Evolutionary conservation across 257 asterid genomes (phyloP).

Genomic region (Ajuga chamaepitys): DNA sequence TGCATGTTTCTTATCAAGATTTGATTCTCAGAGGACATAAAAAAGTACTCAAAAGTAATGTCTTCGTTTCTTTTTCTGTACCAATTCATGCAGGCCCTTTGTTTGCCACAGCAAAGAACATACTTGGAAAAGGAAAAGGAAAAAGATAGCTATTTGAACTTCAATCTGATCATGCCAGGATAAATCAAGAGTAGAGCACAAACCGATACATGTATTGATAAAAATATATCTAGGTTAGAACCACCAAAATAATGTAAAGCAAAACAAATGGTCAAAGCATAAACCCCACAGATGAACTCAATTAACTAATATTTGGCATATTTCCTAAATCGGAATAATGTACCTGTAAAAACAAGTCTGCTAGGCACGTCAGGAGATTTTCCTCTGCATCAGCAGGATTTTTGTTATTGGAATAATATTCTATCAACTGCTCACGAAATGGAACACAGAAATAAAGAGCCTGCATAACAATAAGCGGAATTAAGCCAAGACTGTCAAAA

Average conservation of each 20-base stretch:
- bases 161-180: not conserved
- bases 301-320: not conserved
- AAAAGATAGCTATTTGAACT: not conserved
- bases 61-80: not conserved
- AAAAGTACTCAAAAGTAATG: not conserved
- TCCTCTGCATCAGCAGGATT: constrained; percentile 70
- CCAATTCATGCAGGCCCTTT: not conserved
- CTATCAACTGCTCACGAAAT: constrained; percentile 85
- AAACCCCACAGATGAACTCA: constrained; percentile 3
- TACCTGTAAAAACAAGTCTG: constrained; percentile 89
- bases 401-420: constrained; percentile 70
- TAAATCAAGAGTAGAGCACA: not conserved
- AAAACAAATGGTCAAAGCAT: not conserved
- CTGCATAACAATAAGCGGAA: constrained; percentile 31
- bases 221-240: not conserved
- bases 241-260: not conserved
- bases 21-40: no score
- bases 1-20: no score
- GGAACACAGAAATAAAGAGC: constrained; percentile 95
- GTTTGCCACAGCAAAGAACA: not conserved
- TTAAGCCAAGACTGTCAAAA: not conserved
- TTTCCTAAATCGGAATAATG: not conserved
- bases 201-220: not conserved
- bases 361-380: constrained; percentile 80
- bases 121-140: not conserved